phyloP scores from a whole-genome alignment of 345 rosid species.

The Leavenworthia alabamica region DNA sequence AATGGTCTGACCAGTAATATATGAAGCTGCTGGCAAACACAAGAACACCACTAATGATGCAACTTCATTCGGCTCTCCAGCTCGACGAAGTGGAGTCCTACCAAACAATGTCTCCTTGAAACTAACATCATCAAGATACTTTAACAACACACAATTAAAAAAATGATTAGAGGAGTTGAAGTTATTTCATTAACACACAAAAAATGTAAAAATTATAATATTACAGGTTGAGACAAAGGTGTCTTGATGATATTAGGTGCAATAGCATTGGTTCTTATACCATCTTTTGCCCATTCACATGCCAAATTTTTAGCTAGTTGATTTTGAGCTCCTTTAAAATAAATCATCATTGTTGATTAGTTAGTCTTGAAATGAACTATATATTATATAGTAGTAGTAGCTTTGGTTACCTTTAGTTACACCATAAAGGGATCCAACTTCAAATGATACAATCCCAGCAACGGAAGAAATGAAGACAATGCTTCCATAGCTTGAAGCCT shows the following conservation, averaged over 20 bases:
- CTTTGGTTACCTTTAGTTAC: slow-evolving; percentile 45
- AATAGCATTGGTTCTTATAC: slow-evolving; percentile 2
- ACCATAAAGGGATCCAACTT: slow-evolving; percentile 24
- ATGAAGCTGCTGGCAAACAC: no score
- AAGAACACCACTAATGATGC: no score
- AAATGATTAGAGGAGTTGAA: neutral
- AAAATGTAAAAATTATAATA: no score
- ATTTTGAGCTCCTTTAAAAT: slow-evolving; percentile 8
- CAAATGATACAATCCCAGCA: slow-evolving; percentile 24
- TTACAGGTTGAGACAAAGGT: no score
- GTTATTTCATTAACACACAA: no score
- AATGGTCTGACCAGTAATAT: no score
- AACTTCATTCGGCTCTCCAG: slow-evolving; percentile 43
- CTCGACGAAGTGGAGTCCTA: slow-evolving; percentile 41
- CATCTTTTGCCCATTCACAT: slow-evolving; percentile 13
- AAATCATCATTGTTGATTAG: no score
- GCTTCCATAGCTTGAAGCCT: slow-evolving; percentile 45
- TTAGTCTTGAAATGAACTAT: no score
- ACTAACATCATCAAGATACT: slow-evolving; percentile 7
- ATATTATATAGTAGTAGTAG: no score
- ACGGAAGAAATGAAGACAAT: slow-evolving; percentile 45
- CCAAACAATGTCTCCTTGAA: neutral
- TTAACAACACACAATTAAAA: neutral
- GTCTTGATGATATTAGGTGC: no score
- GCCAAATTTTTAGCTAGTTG: slow-evolving; percentile 10